These are phyloP conservation scores for Auriscalpium microsporum DNA, from an alignment of 768 basidiomycete species.

Conservation along the genomic window DNA sequence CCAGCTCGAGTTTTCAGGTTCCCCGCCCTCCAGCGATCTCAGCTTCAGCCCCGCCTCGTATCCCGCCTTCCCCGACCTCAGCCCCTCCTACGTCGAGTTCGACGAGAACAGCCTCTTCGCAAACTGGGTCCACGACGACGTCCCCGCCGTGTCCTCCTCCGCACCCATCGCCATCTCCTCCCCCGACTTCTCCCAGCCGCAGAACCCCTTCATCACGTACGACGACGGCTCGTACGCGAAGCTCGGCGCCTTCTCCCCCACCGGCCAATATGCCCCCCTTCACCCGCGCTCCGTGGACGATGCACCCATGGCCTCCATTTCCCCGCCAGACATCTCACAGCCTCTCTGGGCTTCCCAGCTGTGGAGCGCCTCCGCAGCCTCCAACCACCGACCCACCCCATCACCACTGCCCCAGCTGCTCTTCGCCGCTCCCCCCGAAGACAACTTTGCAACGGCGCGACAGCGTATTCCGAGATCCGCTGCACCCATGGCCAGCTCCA, in stretches of 20 bases:
- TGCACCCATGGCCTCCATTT: slow-evolving; percentile 33
- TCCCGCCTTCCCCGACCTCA: slow-evolving; percentile 24
- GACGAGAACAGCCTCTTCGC: slow-evolving; percentile 35
- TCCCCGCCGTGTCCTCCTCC: slow-evolving; percentile 30
- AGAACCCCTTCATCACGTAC: slow-evolving; percentile 43
- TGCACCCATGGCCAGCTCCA: slow-evolving; percentile 41
- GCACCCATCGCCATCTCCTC: slow-evolving; percentile 55
- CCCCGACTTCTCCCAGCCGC: slow-evolving; percentile 32
- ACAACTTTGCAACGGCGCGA: slow-evolving; percentile 33
- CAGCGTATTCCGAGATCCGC: slow-evolving; percentile 29
- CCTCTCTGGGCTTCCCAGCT: slow-evolving; percentile 63
- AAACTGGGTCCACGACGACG: slow-evolving; percentile 60
- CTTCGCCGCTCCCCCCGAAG: slow-evolving; percentile 29
- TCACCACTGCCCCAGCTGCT: slow-evolving; percentile 36
- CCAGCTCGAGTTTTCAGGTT: slow-evolving; percentile 34
- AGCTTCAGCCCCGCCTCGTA: slow-evolving; percentile 27
- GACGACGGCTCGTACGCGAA: slow-evolving; percentile 31
- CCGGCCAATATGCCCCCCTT: slow-evolving; percentile 45
- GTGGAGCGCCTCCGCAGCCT: slow-evolving; percentile 37
- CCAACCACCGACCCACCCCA: not conserved
- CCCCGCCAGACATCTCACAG: slow-evolving; percentile 53
- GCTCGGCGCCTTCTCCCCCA: slow-evolving; percentile 48
- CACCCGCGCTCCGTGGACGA: slow-evolving; percentile 41
- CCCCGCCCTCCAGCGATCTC: slow-evolving; percentile 30
- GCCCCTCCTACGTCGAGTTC: slow-evolving; percentile 30